Base-by-base conservation (phyloP, 306 rosid genomes). In the Rosa persica region DNA sequence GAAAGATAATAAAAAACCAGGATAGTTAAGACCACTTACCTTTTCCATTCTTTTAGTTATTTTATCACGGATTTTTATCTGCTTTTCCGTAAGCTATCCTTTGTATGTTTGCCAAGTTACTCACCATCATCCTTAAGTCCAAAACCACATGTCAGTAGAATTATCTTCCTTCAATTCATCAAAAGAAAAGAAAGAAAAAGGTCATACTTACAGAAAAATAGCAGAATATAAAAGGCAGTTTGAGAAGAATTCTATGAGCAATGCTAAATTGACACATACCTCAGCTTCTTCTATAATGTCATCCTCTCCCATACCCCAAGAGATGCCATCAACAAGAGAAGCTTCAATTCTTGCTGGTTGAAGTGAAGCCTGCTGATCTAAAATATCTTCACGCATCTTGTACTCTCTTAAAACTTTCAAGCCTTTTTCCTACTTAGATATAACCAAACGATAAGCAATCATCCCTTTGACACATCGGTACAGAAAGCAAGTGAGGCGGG, bases 231-330 rank as follows among this genome's bases (percentile, higher is more conserved):
- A 9, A 48, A 49, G 39, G 49, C 48, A 83, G 75, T 76, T 84
- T 72, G 73, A 49, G 57, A 47, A 30, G 23, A 22, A 48, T 12
- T 60, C 42, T 61, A 55, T 60, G 62, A 76, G 48, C 34, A 30
- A 30, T 30, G 34, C 34, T 30, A 30, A 1, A 30, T 30, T 30
- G 34, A 30, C 34, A 85, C 81, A 82, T 73, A 90, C 98, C 97
- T 92, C 98, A 27, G 74, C 87, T 83, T 94, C 98, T 85, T 94
- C 98, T 5, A 57, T 22, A 80, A 92, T 79, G 70, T 97, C 98
- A 90, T 94, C 98, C 82, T 94, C 98, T 42, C 92, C 90, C 97
- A 94, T 90, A 76, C 98, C 98, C 97, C 98, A 94, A 27, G 97
- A 94, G 76, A 92, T 75, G 77, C 98, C 98, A 81, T 90, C 98